Conservation (phyloP, 2,329 filamentous ascomycete genomes). For the Calonectria hawksworthii region DNA sequence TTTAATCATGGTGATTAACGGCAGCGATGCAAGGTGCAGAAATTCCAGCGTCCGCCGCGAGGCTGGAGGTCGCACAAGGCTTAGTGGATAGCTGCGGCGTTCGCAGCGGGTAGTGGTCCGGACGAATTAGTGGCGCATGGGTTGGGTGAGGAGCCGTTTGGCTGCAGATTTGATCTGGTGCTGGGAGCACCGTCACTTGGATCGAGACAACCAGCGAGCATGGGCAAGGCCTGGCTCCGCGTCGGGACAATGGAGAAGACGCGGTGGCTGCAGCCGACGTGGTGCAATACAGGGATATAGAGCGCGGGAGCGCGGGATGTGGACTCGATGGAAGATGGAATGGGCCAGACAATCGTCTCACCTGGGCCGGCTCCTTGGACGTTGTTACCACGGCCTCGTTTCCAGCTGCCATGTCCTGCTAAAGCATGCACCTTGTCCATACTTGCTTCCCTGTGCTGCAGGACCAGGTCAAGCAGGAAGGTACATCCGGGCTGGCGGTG, state of each 20-base stretch:
- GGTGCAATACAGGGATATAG: constrained; percentile 17
- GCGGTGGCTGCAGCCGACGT: constrained; percentile 20
- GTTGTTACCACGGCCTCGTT: constrained; percentile 1
- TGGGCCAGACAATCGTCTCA: constrained; percentile 14
- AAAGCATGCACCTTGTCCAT: not conserved
- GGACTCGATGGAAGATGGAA: constrained; percentile 14
- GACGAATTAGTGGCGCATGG: constrained; percentile 32
- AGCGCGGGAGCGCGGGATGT: constrained; percentile 19
- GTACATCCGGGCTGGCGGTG: not conserved
- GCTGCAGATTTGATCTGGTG: constrained; percentile 37
- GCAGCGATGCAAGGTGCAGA: constrained; percentile 30
- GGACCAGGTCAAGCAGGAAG: constrained; percentile 5
- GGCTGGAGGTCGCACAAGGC: constrained; percentile 33
- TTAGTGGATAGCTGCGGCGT: constrained; percentile 28
- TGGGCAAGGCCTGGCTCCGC: constrained; percentile 13
- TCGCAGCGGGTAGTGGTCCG: constrained; percentile 25
- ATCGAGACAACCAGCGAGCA: constrained; percentile 27
- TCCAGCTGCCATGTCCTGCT: constrained; percentile 2
- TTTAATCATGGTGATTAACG: constrained; percentile 26
- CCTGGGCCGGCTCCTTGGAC: not conserved
- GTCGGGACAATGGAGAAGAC: constrained; percentile 9
- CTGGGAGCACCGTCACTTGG: constrained; percentile 31
- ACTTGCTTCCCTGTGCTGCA: not conserved
- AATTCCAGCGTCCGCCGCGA: constrained; percentile 30
- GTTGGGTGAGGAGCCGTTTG: constrained; percentile 31